These are phyloP conservation scores for Nigrograna mackinnonii DNA, from an alignment of 2,329 filamentous ascomycete species.

Conservation along the genomic window DNA sequence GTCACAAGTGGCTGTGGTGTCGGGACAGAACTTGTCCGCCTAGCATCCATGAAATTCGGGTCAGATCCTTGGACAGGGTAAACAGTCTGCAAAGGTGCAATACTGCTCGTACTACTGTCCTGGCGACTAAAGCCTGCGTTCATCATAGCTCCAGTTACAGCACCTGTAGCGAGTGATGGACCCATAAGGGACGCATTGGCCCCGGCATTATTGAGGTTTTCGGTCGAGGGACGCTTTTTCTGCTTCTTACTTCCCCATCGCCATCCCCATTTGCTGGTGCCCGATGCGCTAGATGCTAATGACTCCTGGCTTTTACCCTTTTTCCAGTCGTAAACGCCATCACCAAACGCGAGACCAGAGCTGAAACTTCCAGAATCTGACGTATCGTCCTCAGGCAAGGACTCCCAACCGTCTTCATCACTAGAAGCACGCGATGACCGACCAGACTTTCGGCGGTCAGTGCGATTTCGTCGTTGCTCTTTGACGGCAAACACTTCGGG, in stretches of 20 bases:
- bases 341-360: slow-evolving; percentile 65
- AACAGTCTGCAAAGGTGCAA: slow-evolving; percentile 63
- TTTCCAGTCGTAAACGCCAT: slow-evolving; percentile 50
- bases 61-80: slow-evolving; percentile 71
- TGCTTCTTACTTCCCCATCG: slow-evolving; percentile 60
- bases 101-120: slow-evolving; percentile 51
- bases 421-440: slow-evolving; percentile 40
- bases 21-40: slow-evolving; percentile 54
- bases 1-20: slow-evolving; percentile 38
- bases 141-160: slow-evolving; percentile 45
- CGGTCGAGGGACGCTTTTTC: slow-evolving; percentile 35
- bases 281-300: slow-evolving; percentile 56
- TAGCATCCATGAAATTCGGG: slow-evolving; percentile 63
- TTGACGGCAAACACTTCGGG: slow-evolving; percentile 40
- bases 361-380: slow-evolving; percentile 55
- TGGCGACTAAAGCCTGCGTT: slow-evolving; percentile 54
- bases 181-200: slow-evolving; percentile 41
- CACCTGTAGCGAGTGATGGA: slow-evolving; percentile 43
- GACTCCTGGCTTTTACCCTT: slow-evolving; percentile 55
- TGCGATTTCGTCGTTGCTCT: slow-evolving; percentile 28
- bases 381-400: slow-evolving; percentile 38
- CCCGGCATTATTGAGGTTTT: slow-evolving; percentile 38
- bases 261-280: slow-evolving; percentile 63
- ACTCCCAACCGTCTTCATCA: slow-evolving; percentile 54
- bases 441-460: slow-evolving; percentile 23